Percentiles rank a stretch among this genome's conserved stretches.
These are phyloP conservation scores for Monosporascus sp. DNA, from an alignment of 2,329 filamentous ascomycete species.

Conservation along the genomic window DNA sequence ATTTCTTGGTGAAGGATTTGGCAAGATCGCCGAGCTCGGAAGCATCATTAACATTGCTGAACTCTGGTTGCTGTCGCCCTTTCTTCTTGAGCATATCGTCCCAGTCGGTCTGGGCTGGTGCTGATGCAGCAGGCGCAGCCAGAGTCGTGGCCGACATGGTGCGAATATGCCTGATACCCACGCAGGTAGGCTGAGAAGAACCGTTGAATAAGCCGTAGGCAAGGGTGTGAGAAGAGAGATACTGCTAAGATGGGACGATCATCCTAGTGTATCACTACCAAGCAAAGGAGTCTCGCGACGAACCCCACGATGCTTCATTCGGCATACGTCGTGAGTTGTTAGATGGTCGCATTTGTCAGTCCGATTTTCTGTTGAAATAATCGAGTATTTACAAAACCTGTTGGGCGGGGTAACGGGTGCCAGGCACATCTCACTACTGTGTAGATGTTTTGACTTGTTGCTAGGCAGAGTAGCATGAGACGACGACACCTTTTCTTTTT, in stretches of 20 bases:
- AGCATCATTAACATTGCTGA: neutral
- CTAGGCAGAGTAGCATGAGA: too few relatives aligned
- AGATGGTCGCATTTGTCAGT: neutral
- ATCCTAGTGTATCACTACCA: neutral
- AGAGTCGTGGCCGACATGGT: neutral
- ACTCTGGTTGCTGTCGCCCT: neutral
- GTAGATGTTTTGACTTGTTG: too few relatives aligned
- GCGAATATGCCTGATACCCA: neutral
- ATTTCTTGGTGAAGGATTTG: slow-evolving; percentile 10
- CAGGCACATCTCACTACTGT: too few relatives aligned
- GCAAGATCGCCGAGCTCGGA: slow-evolving; percentile 4
- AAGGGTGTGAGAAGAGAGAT: too few relatives aligned
- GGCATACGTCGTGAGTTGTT: neutral
- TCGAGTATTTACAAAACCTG: neutral
- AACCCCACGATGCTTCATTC: neutral
- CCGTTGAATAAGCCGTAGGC: too few relatives aligned
- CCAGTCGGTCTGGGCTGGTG: neutral
- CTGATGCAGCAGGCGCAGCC: neutral
- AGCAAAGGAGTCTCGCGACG: neutral
- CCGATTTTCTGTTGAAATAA: neutral
- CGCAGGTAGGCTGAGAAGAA: too few relatives aligned
- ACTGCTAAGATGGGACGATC: neutral
- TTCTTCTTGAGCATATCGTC: slow-evolving; percentile 1
- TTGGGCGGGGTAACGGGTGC: neutral
- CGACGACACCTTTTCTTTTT: too few relatives aligned